phyloP scores from a whole-genome alignment of 2,329 filamentous ascomycete species.

The Alternaria viburni region DNA sequence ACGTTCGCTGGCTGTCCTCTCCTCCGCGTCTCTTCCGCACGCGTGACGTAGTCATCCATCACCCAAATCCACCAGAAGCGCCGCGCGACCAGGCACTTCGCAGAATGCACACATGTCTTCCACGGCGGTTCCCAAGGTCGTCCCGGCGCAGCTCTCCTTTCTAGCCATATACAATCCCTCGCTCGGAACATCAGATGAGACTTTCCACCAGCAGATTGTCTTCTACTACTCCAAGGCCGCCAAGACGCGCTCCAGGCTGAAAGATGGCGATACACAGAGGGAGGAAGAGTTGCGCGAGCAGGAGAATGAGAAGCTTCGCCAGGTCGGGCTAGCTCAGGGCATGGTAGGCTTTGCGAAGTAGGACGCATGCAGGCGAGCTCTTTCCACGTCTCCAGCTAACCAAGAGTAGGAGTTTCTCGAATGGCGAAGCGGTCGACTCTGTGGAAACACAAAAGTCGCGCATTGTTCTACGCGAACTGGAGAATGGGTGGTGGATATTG shows the following conservation, averaged over 20 bases:
- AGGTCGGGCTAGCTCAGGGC: slow-evolving; percentile 94
- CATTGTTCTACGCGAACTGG: slow-evolving; percentile 84
- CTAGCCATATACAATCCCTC: slow-evolving; percentile 94
- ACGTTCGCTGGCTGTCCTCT: background rate
- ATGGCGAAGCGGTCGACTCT: slow-evolving; percentile 75
- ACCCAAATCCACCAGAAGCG: background rate
- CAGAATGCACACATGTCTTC: slow-evolving; percentile 32
- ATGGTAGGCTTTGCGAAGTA: slow-evolving; percentile 87
- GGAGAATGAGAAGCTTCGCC: slow-evolving; percentile 83
- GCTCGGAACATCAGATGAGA: slow-evolving; percentile 74
- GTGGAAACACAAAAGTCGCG: slow-evolving; percentile 91
- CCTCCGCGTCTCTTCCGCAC: slow-evolving; percentile 3
- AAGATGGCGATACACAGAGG: slow-evolving; percentile 35
- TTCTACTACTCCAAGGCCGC: slow-evolving; percentile 76
- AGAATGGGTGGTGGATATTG: slow-evolving; percentile 93
- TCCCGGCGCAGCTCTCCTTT: slow-evolving; percentile 86
- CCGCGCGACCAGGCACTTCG: slow-evolving; percentile 5
- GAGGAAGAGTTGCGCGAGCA: slow-evolving; percentile 61
- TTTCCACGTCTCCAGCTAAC: slow-evolving; percentile 2
- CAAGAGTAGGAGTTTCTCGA: slow-evolving; percentile 73
- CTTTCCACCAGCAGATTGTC: slow-evolving; percentile 81
- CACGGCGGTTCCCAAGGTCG: slow-evolving; percentile 49
- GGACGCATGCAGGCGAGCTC: slow-evolving; percentile 4
- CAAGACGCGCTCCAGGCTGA: slow-evolving; percentile 37
- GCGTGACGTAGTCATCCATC: slow-evolving; percentile 10